These are phyloP conservation scores for Saccharomycopsis sp. DNA, from an alignment of 805 yeast genomes.

Conservation along the genomic window DNA sequence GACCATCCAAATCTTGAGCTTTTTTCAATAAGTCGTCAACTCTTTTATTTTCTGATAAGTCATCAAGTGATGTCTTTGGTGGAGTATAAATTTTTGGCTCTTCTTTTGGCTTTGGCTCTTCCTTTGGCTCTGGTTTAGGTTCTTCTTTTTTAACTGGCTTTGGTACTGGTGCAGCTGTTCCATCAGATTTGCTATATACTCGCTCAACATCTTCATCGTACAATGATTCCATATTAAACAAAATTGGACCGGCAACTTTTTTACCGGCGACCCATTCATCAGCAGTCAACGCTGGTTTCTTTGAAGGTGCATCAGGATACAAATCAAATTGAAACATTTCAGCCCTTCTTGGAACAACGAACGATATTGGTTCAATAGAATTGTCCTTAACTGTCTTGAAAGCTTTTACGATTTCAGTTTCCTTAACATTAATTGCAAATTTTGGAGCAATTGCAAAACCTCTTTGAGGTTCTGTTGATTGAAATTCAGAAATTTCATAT, in stretches of 20 bases:
- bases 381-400: constrained; percentile 86
- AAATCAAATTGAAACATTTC: constrained; percentile 91
- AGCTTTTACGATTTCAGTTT: constrained; percentile 75
- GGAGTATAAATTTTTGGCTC: constrained; percentile 27
- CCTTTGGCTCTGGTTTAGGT: constrained; percentile 3
- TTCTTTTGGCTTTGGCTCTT: constrained; percentile 25
- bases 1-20: constrained; percentile 37
- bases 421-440: constrained; percentile 65
- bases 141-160: constrained; percentile 17
- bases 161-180: constrained; percentile 13
- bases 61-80: constrained; percentile 41
- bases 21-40: constrained; percentile 43
- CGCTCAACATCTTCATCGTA: constrained; percentile 57
- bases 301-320: constrained; percentile 85
- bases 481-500: constrained; percentile 79
- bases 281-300: constrained; percentile 69
- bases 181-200: constrained; percentile 15
- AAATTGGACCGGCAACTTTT: constrained; percentile 72
- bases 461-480: constrained; percentile 88
- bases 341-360: constrained; percentile 88
- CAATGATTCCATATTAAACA: constrained; percentile 66
- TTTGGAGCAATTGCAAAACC: constrained; percentile 92
- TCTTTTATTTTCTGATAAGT: constrained; percentile 39
- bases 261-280: constrained; percentile 78
- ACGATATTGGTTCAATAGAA: constrained; percentile 83